These are phyloP conservation scores for Colletotrichum musae DNA, from an alignment of 2,329 filamentous ascomycete genomes.

Conservation along the genomic window DNA sequence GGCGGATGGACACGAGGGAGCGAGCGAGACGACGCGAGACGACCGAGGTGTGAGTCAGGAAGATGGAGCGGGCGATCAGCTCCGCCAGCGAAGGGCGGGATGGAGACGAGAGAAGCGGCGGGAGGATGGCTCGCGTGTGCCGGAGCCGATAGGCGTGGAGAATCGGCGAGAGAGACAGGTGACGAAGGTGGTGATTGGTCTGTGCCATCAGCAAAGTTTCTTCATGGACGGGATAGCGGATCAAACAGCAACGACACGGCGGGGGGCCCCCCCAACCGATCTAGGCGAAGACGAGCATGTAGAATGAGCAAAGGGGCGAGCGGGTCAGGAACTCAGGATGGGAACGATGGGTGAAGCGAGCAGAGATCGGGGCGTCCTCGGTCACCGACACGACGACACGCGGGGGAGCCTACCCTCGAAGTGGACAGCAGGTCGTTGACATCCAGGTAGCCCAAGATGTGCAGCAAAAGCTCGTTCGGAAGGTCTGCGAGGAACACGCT, in stretches of 20 bases:
- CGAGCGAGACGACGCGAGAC: constrained; percentile 75
- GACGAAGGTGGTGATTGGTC: constrained; percentile 74
- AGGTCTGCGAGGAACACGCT: constrained; percentile 49
- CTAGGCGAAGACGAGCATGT: not conserved
- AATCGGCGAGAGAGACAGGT: constrained; percentile 74
- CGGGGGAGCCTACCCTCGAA: constrained; percentile 65
- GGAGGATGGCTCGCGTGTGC: constrained; percentile 67
- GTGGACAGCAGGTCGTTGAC: constrained; percentile 69
- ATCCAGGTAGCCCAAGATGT: constrained; percentile 70
- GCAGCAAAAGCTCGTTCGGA: constrained; percentile 70
- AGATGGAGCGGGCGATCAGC: constrained; percentile 75
- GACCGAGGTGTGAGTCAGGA: constrained; percentile 76
- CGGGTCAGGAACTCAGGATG: not conserved
- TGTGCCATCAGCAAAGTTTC: constrained; percentile 49
- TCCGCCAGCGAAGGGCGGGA: constrained; percentile 72
- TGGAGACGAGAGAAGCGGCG: constrained; percentile 69
- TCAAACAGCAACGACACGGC: constrained; percentile 9
- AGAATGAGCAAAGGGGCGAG: not conserved
- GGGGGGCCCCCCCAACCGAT: not conserved
- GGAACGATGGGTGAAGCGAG: not conserved
- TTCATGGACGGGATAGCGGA: constrained; percentile 12
- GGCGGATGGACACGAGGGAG: constrained; percentile 75
- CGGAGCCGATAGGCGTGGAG: constrained; percentile 75
- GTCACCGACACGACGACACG: constrained; percentile 17
- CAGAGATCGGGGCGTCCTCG: not conserved